Evolutionary conservation across 768 basidiomycete species (phyloP), one percentile per base, ranked within the genome.

Genomic region (Dentipellis fragilis): DNA sequence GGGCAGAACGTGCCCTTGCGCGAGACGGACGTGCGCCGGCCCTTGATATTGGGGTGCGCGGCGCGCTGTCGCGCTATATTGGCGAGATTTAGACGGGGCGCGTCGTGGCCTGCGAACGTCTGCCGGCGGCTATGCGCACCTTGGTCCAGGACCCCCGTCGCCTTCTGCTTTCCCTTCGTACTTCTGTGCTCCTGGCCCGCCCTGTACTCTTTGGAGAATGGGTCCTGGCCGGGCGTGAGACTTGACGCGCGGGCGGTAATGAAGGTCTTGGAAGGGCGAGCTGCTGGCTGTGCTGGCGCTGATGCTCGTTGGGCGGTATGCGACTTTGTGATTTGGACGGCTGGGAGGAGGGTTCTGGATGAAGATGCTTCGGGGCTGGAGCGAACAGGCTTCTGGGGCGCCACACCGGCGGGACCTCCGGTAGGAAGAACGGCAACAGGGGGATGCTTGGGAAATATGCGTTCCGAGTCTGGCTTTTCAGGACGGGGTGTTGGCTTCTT

Each of bases 1-100:
- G 64, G 57, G 14, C 52, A 54, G 55, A 63, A 67, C 14, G 36
- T 51, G 53, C 38, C 39, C 16, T 45, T 54, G 29, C 49, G 54
- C n/a, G 56, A 68, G 35, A 79, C 62, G 54, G 75, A 62, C 16
- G 61, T 70, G 46, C 78, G 72, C 21, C 54, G 55, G 19, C 65
- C 60, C 46, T 70, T 73, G 55, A 82, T 63, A 10, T 67, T 40
- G 3, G 80, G 79, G 65, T 81, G 77, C 17, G 68, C 71, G n/a
- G 70, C 70, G 48, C 87, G 83, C 42, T 49, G 19, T 17, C 48
- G 21, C 48, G 23, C 29, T 1, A 8, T 2, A n/a, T 45, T 45
- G 14, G 48, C 48, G 16, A 49, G 48, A 16, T 49, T 22, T 1
- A 49, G 48, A 22, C 23, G 48, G 8, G 48, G 48, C 14, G 23